Percentiles rank a stretch among this genome's conserved stretches.
These are phyloP conservation scores for Diaporthe ilicicola DNA, from an alignment of 2,329 filamentous ascomycete genomes.

Conservation along the genomic window DNA sequence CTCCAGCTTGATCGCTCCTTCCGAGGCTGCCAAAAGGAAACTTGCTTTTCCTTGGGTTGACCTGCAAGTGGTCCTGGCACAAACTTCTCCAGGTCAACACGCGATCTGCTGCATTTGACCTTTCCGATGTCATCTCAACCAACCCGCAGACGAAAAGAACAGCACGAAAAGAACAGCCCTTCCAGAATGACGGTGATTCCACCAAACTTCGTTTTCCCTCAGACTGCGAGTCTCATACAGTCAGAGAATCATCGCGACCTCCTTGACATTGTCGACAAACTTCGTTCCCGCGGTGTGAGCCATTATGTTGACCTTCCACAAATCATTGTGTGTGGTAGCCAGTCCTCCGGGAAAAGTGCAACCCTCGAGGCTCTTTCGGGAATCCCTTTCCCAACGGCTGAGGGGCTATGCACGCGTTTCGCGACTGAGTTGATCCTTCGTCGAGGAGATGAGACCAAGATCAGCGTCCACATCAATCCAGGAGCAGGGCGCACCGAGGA, in stretches of 20 bases:
- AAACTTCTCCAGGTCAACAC: too few species aligned
- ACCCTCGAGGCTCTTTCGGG: conserved; percentile 67
- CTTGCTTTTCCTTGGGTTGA: too few species aligned
- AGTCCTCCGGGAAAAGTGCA: conserved; percentile 65
- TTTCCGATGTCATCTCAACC: too few species aligned
- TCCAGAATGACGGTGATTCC: neutral
- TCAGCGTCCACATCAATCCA: conserved; percentile 49
- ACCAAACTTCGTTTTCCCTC: conserved; percentile 26
- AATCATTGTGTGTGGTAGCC: conserved; percentile 61
- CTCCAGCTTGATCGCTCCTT: too few species aligned
- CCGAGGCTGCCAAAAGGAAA: too few species aligned
- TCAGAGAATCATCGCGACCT: conserved; percentile 41
- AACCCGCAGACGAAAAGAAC: too few species aligned
- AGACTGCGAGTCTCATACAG: conserved; percentile 42
- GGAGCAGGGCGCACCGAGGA: conserved; percentile 40
- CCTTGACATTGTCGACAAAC: conserved; percentile 43
- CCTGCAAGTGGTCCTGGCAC: too few species aligned
- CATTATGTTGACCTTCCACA: conserved; percentile 44
- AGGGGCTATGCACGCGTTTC: conserved; percentile 69
- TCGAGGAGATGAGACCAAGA: conserved; percentile 44
- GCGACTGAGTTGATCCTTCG: conserved; percentile 69
- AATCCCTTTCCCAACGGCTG: conserved; percentile 66
- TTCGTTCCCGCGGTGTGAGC: conserved; percentile 43
- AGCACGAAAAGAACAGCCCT: too few species aligned
- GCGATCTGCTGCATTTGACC: too few species aligned